These are phyloP conservation scores for Poteriospumella lacustris DNA, from an alignment of 108 stramenopile species.

Conservation along the genomic window DNA sequence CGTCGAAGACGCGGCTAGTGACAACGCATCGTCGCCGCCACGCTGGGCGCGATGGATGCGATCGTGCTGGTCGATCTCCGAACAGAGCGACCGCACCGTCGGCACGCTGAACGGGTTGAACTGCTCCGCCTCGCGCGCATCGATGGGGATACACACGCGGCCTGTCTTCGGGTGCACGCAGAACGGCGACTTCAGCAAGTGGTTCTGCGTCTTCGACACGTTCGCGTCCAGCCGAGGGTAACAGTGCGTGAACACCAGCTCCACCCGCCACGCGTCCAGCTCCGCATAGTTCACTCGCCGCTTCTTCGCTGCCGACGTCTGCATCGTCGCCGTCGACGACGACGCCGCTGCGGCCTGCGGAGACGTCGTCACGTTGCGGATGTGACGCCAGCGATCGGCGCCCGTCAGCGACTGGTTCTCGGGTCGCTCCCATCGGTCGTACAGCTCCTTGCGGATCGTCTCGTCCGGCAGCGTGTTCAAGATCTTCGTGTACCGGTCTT, in stretches of 20 bases:
- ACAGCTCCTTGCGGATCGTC: slow-evolving; percentile 37
- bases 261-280: slow-evolving; percentile 77
- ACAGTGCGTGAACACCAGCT: slow-evolving; percentile 78
- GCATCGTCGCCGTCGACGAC: slow-evolving; percentile 28
- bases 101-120: slow-evolving; percentile 61
- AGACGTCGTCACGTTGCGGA: neutral
- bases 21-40: no score
- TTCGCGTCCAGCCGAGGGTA: slow-evolving; percentile 98
- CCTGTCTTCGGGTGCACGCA: slow-evolving; percentile 97
- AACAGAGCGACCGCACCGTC: slow-evolving; percentile 40
- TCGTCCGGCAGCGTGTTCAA: slow-evolving; percentile 72
- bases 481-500: slow-evolving; percentile 66
- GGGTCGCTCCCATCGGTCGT: slow-evolving; percentile 53
- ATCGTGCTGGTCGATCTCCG: slow-evolving; percentile 37
- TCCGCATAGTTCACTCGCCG: slow-evolving; percentile 51
- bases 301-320: no score
- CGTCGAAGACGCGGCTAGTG: no score
- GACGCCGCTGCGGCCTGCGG: neutral
- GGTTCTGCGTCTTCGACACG: slow-evolving; percentile 96
- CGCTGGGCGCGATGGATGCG: no score
- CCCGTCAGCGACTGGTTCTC: neutral
- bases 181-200: slow-evolving; percentile 97
- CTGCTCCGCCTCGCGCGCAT: slow-evolving; percentile 36
- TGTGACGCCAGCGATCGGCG: slow-evolving; percentile 11
- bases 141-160: slow-evolving; percentile 94